Conservation (phyloP, 2,329 filamentous ascomycete species). For the Sporothrix globosa region DNA sequence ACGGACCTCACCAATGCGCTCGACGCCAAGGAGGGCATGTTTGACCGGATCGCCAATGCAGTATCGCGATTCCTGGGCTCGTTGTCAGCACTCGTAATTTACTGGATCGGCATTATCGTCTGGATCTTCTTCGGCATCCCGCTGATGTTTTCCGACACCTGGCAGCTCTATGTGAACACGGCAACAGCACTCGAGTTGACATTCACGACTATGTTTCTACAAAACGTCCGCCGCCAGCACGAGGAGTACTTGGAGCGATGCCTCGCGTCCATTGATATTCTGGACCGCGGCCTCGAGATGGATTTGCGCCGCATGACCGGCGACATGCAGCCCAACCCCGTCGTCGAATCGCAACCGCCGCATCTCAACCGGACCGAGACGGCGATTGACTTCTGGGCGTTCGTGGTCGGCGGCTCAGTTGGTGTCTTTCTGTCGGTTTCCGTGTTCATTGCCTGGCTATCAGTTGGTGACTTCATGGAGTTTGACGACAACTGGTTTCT, state of each 20-base stretch:
- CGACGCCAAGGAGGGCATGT: constrained; percentile 41
- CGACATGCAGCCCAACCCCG: constrained; percentile 43
- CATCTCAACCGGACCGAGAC: constrained; percentile 44
- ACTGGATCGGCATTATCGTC: constrained; percentile 44
- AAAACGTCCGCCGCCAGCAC: constrained; percentile 47
- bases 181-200: constrained; percentile 50
- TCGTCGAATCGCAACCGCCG: constrained; percentile 42
- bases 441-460: constrained; percentile 46
- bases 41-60: constrained; percentile 40
- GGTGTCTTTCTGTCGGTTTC: constrained; percentile 46
- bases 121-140: constrained; percentile 44
- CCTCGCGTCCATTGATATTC: constrained; percentile 43
- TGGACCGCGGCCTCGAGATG: constrained; percentile 45
- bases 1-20: constrained; percentile 38
- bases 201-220: constrained; percentile 47
- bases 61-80: constrained; percentile 41
- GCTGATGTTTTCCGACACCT: constrained; percentile 42
- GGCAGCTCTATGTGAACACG: constrained; percentile 51
- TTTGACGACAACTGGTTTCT: constrained; percentile 53
- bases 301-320: constrained; percentile 44
- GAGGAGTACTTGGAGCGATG: constrained; percentile 42
- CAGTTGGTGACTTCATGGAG: constrained; percentile 46
- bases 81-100: constrained; percentile 42
- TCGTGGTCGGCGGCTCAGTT: constrained; percentile 48
- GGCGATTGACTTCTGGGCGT: constrained; percentile 49